These are phyloP conservation scores for Coffea humblotiana DNA, from an alignment of 305 asterid species.

Conservation along the genomic window DNA sequence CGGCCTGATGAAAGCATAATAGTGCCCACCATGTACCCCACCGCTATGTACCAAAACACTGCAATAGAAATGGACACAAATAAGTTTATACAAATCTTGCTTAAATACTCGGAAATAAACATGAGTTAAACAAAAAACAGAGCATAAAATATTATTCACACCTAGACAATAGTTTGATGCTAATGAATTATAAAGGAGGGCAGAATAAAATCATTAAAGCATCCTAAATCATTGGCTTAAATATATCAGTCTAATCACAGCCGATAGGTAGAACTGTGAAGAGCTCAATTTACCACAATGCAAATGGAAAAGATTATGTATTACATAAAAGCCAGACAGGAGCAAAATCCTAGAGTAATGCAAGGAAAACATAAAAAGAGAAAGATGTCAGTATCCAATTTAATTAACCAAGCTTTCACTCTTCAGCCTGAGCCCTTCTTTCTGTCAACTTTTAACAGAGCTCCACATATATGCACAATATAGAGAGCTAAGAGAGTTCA, in stretches of 20 bases:
- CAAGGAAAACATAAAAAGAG: neutral
- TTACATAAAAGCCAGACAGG: neutral
- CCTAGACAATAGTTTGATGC: neutral
- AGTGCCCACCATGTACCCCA: constrained; percentile 97
- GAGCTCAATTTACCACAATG: neutral
- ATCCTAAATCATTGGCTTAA: neutral
- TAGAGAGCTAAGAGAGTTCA: constrained; percentile 27
- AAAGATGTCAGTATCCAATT: neutral
- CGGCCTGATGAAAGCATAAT: constrained; percentile 95
- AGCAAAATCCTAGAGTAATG: neutral
- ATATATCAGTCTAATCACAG: neutral
- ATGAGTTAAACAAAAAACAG: neutral
- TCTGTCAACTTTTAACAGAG: neutral
- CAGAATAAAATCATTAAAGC: neutral
- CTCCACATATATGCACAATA: neutral
- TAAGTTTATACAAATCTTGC: neutral
- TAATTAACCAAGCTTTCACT: neutral
- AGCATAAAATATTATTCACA: neutral
- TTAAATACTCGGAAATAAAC: neutral
- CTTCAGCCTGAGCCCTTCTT: neutral
- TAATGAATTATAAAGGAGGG: neutral
- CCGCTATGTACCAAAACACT: constrained; percentile 98
- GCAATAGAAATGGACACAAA: constrained; percentile 6
- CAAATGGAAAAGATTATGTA: neutral
- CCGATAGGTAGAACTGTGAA: neutral